Evolutionary conservation across 768 basidiomycete genomes (phyloP), one percentile per base, ranked within the genome.

Genomic region (Fomitopsis serialis): DNA sequence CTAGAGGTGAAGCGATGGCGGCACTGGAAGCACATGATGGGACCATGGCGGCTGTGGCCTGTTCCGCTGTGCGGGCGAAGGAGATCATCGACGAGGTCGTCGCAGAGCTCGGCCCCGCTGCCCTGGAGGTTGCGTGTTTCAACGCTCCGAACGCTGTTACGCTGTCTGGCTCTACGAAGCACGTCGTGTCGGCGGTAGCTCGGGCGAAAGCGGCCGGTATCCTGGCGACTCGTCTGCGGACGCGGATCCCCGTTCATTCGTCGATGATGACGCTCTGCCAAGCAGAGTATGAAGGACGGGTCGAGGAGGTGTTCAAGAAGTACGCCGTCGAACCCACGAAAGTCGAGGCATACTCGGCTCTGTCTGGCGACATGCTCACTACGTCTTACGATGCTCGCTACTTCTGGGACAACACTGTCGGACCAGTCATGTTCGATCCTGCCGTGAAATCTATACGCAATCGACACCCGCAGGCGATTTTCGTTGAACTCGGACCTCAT

Each of bases 21-120:
- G 45, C 58, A 0, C 54, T 70, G 15, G 74, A 78, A 53, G 49
- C 54, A 2, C 47, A 54, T 11, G 66, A 66, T 8, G 74, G 71
- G 0, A 65, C 71, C 0, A 79, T 79, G 78, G 77, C 74, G 1
- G 77, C 75, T 1, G 35, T 78, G 3, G 58, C 64, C 0, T 77
- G 77, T 58, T 58, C 55, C 24, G 51, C 64, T 2, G 56, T 61
- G 1, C 60, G 64, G 0, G 71, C 69, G 11, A 49, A 57, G 34
- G 53, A 55, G 3, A 50, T 74, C 21, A 65, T 73, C 54, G 54
- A 50, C 8, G 54, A 50, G 1, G 59, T 56, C 27, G 40, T 52
- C 2, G 48, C 48, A 2, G 57, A 55, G 32, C 53, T 54, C 11
- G 59, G 42, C 1, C 55, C 42, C 67, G 63, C 52, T 24, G 45